phyloP scores from a whole-genome alignment of 1,139 yeast genomes.

The Torulaspora pretoriensis region DNA sequence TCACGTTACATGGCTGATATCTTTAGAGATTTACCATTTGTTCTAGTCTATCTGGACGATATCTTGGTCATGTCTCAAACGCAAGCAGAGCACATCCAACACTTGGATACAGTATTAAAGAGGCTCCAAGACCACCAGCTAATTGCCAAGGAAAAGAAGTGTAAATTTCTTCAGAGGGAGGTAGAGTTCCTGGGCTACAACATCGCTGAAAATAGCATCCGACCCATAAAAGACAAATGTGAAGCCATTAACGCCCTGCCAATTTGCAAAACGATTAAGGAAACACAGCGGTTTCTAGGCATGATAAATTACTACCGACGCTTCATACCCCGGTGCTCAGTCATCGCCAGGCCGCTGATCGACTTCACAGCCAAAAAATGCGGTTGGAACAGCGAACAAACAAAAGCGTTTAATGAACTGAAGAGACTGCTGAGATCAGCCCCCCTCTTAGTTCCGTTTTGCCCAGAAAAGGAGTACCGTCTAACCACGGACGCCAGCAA shows the following conservation, averaged over 20 bases:
- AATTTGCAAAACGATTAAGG: too few species aligned
- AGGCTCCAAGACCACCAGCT: slow-evolving; percentile 6
- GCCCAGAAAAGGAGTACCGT: too few species aligned
- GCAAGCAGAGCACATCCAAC: slow-evolving; percentile 21
- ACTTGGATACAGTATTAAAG: slow-evolving; percentile 14
- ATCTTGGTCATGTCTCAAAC: slow-evolving; percentile 27
- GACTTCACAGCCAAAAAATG: too few species aligned
- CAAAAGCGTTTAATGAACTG: too few species aligned
- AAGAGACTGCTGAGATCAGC: too few species aligned
- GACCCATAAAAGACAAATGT: slow-evolving; percentile 14
- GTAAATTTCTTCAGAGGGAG: slow-evolving; percentile 7
- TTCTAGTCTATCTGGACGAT: slow-evolving; percentile 30
- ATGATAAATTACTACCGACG: too few species aligned
- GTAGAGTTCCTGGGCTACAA: slow-evolving; percentile 16
- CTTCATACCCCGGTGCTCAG: too few species aligned
- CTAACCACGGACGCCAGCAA: too few species aligned
- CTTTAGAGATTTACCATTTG: slow-evolving; percentile 17
- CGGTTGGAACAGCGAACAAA: too few species aligned
- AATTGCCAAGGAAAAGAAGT: slow-evolving; percentile 12
- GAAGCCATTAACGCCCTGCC: slow-evolving; percentile 15
- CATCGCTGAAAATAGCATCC: slow-evolving; percentile 7
- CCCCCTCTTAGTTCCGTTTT: too few species aligned
- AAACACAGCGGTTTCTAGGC: too few species aligned
- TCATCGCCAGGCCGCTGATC: too few species aligned
- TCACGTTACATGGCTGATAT: slow-evolving; percentile 17